Base-by-base conservation (phyloP, 2,329 filamentous ascomycete genomes). In the Tricladium varicosporioides region DNA sequence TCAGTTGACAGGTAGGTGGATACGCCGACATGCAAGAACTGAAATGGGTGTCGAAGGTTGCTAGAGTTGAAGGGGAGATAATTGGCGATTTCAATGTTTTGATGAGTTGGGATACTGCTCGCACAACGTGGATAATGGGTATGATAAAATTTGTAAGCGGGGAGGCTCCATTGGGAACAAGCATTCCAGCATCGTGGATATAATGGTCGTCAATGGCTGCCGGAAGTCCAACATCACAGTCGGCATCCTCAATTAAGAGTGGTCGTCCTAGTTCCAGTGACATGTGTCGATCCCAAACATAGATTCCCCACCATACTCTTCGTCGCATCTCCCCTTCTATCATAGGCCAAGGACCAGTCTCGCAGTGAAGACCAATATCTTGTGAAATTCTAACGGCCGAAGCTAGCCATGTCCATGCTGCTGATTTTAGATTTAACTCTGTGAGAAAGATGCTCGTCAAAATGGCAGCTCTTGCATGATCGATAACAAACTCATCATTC, bases 241-340 rank as follows among this genome's bases (percentile, higher is more conserved):
- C 93, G 32, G 84, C 81, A 66, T 97, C 93, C 68, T 92, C 82
- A 68, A 97, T 96, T 62, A 92, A 74, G 55, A 89, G 83, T 0
- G 93, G 91, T 51, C 88, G 85, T 8, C 91, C 89, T 33, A 92
- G 79, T 69, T 96, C 92, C 11, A 96, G 77, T 0, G 91, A 86
- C 50, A 95, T 76, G 22, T 89, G 81, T 60, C 92, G 85, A 74
- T 99, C 94, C 75, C 92, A 85, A 46, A 91, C 84, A 73, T 97
- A 97, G 56, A 96, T 84, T 13, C 90, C 85, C 92, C 94, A 99
- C 93, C 93, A 99, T 2, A 94, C 84, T 54, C 92, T 82, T 59
- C 89, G 85, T 54, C 92, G 85, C 84, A 93, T 92, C 72, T 97
- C 93, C 10, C 83, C 83, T 66, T 96, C 92, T 13, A 96, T 77